phyloP scores from a whole-genome alignment of 805 yeast species.

The Saturnispora bothae region DNA sequence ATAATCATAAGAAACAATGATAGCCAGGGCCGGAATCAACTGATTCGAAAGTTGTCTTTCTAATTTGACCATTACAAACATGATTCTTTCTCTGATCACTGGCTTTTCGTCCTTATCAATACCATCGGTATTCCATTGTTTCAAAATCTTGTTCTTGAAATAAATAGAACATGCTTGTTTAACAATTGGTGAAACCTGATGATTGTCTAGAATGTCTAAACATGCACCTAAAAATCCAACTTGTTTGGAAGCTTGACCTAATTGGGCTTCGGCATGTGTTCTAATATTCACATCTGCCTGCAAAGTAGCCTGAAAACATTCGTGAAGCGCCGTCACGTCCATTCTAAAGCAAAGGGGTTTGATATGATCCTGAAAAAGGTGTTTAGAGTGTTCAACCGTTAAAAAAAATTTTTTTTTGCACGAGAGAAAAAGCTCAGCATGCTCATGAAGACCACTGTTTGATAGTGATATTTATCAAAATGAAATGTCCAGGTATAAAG shows the following conservation, averaged over 20 bases:
- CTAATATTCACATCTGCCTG: conserved; percentile 54
- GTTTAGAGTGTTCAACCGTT: too few relatives aligned
- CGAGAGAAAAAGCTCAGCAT: too few relatives aligned
- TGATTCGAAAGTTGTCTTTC: conserved; percentile 37
- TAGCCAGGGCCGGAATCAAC: conserved; percentile 40
- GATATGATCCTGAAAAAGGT: not conserved
- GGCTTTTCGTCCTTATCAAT: conserved; percentile 69
- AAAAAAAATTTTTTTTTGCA: not conserved
- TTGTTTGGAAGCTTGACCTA: conserved; percentile 43
- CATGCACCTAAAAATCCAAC: conserved; percentile 80
- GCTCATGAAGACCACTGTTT: too few relatives aligned
- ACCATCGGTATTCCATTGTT: conserved; percentile 45
- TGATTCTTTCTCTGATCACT: conserved; percentile 54
- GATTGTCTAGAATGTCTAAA: conserved; percentile 55
- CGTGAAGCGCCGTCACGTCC: conserved; percentile 60
- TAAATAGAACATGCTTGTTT: conserved; percentile 78
- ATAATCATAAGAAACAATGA: conserved; percentile 35
- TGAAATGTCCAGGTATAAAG: too few relatives aligned
- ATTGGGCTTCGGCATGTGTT: conserved; percentile 57
- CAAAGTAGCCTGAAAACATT: conserved; percentile 72
- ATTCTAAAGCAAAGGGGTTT: conserved; percentile 25
- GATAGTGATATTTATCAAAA: too few relatives aligned
- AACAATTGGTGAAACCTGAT: conserved; percentile 42
- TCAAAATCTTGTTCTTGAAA: conserved; percentile 65
- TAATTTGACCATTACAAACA: conserved; percentile 47